These are phyloP conservation scores for Zygosaccharomyces pseudorouxii DNA, from an alignment of 805 yeast species.

Conservation along the genomic window DNA sequence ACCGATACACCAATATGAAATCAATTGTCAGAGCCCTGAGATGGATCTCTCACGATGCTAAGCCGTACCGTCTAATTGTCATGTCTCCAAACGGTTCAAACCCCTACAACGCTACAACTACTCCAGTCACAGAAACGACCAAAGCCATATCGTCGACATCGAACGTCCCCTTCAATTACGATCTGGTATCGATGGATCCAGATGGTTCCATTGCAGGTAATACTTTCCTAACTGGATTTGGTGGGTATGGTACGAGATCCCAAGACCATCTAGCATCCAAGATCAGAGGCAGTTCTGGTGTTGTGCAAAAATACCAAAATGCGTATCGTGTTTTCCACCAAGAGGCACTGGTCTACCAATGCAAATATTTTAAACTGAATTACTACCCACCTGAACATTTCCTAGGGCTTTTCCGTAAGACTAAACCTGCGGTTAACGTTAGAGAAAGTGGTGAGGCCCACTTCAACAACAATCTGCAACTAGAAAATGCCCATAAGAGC, in stretches of 20 bases:
- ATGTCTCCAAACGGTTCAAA: not conserved
- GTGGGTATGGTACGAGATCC: not conserved
- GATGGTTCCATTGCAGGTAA: not conserved
- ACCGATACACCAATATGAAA: not conserved
- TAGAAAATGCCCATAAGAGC: not conserved
- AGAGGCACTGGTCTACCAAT: constrained; percentile 21
- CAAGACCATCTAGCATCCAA: constrained; percentile 4
- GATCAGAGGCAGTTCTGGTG: constrained; percentile 10
- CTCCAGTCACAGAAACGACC: constrained; percentile 1
- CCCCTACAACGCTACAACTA: not conserved
- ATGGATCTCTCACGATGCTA: not conserved
- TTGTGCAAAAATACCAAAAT: constrained; percentile 13
- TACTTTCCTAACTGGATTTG: not conserved
- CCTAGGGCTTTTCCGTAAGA: constrained; percentile 27
- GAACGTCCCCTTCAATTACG: not conserved
- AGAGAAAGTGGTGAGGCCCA: constrained; percentile 16
- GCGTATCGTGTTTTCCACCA: constrained; percentile 8
- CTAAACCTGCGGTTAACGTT: constrained; percentile 28
- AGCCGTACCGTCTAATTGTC: not conserved
- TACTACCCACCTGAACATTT: constrained; percentile 33
- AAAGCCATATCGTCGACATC: not conserved
- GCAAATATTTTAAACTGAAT: constrained; percentile 22
- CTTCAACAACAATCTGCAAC: constrained; percentile 18
- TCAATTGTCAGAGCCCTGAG: not conserved
- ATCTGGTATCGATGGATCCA: not conserved